These are phyloP conservation scores for Suhomyces anneliseae DNA, from an alignment of 1,139 yeast genomes.

Conservation along the genomic window DNA sequence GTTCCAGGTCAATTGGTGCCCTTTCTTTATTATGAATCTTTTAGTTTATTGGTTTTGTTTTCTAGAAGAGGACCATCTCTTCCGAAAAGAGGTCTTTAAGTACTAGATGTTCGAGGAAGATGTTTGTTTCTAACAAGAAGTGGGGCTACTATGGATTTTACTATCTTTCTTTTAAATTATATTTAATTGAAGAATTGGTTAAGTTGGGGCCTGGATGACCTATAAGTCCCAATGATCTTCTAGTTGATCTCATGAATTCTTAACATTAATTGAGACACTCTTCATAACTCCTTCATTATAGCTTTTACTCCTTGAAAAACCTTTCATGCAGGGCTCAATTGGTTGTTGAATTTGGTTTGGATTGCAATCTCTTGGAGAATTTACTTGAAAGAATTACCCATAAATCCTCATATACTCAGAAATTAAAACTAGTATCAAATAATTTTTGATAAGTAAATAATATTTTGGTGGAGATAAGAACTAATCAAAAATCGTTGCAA, in stretches of 20 bases:
- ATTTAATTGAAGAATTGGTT: no score
- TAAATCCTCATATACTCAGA: not conserved
- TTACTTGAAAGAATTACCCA: not conserved
- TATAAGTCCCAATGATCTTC: constrained; percentile 1
- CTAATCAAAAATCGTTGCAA: not conserved
- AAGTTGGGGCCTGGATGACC: constrained; percentile 2
- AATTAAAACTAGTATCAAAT: not conserved
- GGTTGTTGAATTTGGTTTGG: not conserved
- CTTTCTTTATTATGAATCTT: not conserved
- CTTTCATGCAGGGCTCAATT: constrained; percentile 6
- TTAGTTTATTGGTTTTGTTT: constrained; percentile 11
- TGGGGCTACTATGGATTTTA: constrained; percentile 2
- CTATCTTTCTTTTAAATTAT: no score
- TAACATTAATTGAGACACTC: constrained; percentile 5
- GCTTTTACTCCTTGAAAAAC: constrained; percentile 10
- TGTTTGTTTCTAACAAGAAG: constrained; percentile 3
- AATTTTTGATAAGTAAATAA: not conserved
- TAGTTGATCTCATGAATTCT: constrained; percentile 6
- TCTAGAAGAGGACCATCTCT: not conserved
- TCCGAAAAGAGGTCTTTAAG: constrained; percentile 8
- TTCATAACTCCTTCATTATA: constrained; percentile 1
- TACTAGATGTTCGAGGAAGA: constrained; percentile 2
- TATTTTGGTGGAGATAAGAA: not conserved
- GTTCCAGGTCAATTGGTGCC: not conserved
- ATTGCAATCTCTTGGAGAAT: not conserved